Evolutionary conservation across 495 filamentous ascomycete genomes (phyloP), one percentile per base, ranked within the genome.

Genomic region (Penicillium lividum): DNA sequence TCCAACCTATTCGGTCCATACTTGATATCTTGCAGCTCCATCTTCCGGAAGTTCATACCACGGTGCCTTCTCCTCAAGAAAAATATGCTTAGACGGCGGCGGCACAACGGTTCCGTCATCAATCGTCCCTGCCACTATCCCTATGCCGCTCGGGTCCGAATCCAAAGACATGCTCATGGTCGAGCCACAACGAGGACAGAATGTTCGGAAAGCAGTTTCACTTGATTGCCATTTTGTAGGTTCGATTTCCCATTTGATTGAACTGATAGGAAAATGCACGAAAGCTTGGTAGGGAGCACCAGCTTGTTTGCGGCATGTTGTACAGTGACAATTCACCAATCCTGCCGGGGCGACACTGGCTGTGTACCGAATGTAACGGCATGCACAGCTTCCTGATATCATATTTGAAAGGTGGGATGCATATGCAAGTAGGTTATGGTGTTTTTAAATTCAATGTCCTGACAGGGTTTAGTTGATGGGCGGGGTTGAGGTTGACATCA

Each of bases 311-410:
- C 67, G 66, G 42, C 71, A 74, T 33, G 48, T 55, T 15, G 38
- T 56, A 44, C 71, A 74, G 54, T 74, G 68, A 48, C 71, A 74
- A 33, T 71, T 65, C 10, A 65, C 62, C 25, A 68, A 43, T 4
- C 38, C 51, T 9, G 46, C 56, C 9, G 71, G 68, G 0, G 59
- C 50, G 5, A 13, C 54, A 8, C 53, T 42, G 29, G 60, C 58
- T 0, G 53, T 65, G 55, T 70, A 72, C 27, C 58, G 54, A 34
- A 69, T 63, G 31, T 66, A 58, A 7, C 54, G 43, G 48, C 71
- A 73, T 27, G 68, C 63, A 50, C 71, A 74, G 58, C 66, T 68
- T 48, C 71, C 68, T 9, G 60, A 59, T 10, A 54, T 45, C 65
- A 66, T 66, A 4, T 10, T 31, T 29, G 3, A 16, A 48, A 5